Base-by-base conservation (phyloP, 2,329 filamentous ascomycete species). In the Volutella citrinella region DNA sequence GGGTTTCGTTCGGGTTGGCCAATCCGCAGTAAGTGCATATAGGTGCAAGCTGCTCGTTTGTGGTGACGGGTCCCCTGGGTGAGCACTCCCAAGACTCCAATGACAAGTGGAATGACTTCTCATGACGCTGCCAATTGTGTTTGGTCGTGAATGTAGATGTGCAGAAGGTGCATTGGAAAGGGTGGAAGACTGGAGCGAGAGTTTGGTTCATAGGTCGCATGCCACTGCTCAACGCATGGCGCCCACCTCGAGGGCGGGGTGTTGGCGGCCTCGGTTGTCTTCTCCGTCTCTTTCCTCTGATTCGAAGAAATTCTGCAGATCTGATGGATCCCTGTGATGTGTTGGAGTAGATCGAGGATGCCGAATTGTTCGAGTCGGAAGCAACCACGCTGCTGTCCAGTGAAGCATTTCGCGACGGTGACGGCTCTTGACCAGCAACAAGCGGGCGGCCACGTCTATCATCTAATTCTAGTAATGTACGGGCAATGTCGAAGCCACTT, bases 81-180 rank as follows among this genome's bases (percentile, higher is more conserved):
- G 72, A 71, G 52, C 74, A 86, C 40, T 80, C 76, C 83, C 73
- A 87, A 36, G 69, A 70, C 62, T 78, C 79, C 1, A 83, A 74
- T 7, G 76, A 86, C 48, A 76, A 60, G 55, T 76, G 82, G 44
- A 80, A 65, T 30, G 78, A 81, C 46, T 82, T 82, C 51, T 87
- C 82, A 54, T 87, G 82, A 38, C 82, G 68, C 49, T 82, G 78
- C 79, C 79, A 83, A 57, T 83, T 79, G 49, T 83, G 77, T 54
- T 83, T 83, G 5, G 78, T 82, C 45, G 78, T 68, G 58, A 82
- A 83, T 0, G 76, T 80, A 44, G 82, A 78, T 7, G 79, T 82
- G 56, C 79, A 83, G 65, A 83, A 83, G 42, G 79, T 83, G 56
- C 79, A 83, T 56, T 82, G 78, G 57, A 74, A 80, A 4, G 74